Evolutionary conservation across 129 eudicot species (phyloP).

Genomic region (Tanacetum coccineum): DNA sequence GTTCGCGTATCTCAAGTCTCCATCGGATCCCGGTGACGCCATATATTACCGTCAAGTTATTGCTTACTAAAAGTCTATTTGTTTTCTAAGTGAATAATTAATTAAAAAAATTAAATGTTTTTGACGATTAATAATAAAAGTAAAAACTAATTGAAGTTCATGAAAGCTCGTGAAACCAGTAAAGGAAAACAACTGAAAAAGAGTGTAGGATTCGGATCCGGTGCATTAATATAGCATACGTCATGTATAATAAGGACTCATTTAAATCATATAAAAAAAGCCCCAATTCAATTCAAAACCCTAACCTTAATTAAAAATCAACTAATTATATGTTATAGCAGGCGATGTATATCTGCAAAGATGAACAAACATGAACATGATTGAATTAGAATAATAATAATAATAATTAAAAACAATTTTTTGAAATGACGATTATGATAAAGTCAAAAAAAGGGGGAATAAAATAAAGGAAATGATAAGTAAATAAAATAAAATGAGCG

Average conservation of each 20-base stretch:
- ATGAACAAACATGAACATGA: constrained; percentile 11
- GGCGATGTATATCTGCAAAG: constrained; percentile 17
- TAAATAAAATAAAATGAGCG: neutral
- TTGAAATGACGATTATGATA: neutral
- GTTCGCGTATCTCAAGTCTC: constrained; percentile 35
- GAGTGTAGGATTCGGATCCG: constrained; percentile 72
- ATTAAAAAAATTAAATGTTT: neutral
- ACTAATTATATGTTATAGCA: neutral
- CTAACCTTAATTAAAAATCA: constrained; percentile 1
- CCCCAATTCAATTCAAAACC: neutral
- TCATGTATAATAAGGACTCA: constrained; percentile 33
- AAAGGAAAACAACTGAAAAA: constrained; percentile 71
- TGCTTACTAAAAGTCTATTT: neutral
- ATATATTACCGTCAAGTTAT: constrained; percentile 12
- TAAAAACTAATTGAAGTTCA: constrained; percentile 28
- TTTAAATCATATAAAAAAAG: constrained; percentile 15
- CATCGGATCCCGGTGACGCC: constrained; percentile 41
- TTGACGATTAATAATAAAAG: neutral
- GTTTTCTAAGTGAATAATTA: neutral
- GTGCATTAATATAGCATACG: constrained; percentile 46
- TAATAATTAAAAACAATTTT: constrained; percentile 3
- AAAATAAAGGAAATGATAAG: neutral
- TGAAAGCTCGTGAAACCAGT: constrained; percentile 85
- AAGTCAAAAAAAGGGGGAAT: neutral
- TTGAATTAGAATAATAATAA: neutral